Base-by-base conservation (phyloP, 164 flowering plant genomes). In the Vitis labrusca region DNA sequence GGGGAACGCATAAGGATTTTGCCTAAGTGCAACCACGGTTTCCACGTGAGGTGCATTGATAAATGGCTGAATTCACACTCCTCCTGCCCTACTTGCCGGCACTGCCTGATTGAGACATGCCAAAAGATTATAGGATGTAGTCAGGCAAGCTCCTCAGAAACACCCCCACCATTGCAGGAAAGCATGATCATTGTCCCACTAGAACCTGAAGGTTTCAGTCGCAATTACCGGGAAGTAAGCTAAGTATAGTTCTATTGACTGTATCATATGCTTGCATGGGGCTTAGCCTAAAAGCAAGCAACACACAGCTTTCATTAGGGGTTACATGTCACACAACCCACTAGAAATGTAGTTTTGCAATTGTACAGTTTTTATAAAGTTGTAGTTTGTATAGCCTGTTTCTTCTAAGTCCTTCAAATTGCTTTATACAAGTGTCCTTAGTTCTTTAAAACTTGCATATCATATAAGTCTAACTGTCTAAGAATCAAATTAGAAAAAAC, bases 31-130 rank as follows among this genome's bases (percentile, higher is more conserved):
- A 68, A 84, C 80, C 98, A 94, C 69, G 94, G 96, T 0, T 94
- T 94, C 74, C 98, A 93, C 52, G 79, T 85, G 30, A 78, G 79
- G 7, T 94, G 98, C 74, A 92, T 94, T 8, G 97, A 92, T 61
- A 92, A 79, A 72, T 94, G 98, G 97, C 85, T 94, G 3, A 75
- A 60, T 27, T 80, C 91, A 0, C 96, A 94, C 79, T 85, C 97
- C 0, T 92, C 98, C 0, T 94, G 98, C 78, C 98, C 98, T 2
- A 90, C 90, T 14, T 94, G 98, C 69, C 71, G 96, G 64, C 83
- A 89, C 77, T 85, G 89, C 83, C 82, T 88, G 3, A 73, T 82
- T 3, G 83, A 85, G 61, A 84, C 87, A 0, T 88, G 92, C 66
- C 81, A 83, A 10, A 89, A 89, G 74, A 89, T 85, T 2, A 77